A percentile compares a stretch with the other conserved stretches of the same genome.
Evolutionary conservation across 768 basidiomycete genomes (phyloP).

Genomic region (Mycena belliarum): DNA sequence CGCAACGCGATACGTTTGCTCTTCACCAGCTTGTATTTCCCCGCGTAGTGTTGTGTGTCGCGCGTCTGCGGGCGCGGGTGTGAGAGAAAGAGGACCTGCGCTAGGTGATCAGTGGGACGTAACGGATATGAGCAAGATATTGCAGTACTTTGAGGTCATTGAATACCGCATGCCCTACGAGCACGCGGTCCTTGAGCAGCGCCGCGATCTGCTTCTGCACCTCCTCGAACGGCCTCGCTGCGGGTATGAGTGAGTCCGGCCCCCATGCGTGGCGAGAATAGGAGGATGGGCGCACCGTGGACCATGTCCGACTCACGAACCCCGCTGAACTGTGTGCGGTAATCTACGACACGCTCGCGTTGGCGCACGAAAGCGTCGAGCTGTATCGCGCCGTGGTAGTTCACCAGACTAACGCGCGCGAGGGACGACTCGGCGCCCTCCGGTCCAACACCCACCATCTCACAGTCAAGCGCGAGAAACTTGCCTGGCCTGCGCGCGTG

Average conservation of each 20-base stretch:
- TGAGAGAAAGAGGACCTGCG: conserved; percentile 66
- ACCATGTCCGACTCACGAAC: conserved; percentile 75
- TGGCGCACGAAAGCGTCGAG: conserved; percentile 88
- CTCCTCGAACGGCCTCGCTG: conserved; percentile 77
- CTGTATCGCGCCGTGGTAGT: conserved; percentile 78
- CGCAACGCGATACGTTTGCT: conserved; percentile 75
- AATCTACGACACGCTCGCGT: conserved; percentile 88
- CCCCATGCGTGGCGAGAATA: not conserved
- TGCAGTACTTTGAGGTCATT: conserved; percentile 82
- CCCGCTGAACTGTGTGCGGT: conserved; percentile 88
- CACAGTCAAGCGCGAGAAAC: conserved; percentile 89
- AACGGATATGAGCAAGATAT: conserved; percentile 9
- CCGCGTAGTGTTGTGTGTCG: conserved; percentile 69
- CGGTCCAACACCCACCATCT: conserved; percentile 97
- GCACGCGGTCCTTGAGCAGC: conserved; percentile 71
- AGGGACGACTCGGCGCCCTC: conserved; percentile 80
- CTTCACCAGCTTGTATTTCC: conserved; percentile 59
- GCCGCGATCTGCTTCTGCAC: conserved; percentile 79
- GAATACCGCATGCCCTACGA: conserved; percentile 89
- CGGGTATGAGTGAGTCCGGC: not conserved
- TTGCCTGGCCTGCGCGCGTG: conserved; percentile 54
- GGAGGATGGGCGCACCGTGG: conserved; percentile 44
- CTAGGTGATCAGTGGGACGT: no score
- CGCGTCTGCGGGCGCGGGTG: conserved; percentile 65
- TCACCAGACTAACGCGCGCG: conserved; percentile 88